A percentile compares a stretch with the other conserved stretches of the same genome.
phyloP scores from a whole-genome alignment of 164 flowering plant species.

The Aristolochia fimbriata region DNA sequence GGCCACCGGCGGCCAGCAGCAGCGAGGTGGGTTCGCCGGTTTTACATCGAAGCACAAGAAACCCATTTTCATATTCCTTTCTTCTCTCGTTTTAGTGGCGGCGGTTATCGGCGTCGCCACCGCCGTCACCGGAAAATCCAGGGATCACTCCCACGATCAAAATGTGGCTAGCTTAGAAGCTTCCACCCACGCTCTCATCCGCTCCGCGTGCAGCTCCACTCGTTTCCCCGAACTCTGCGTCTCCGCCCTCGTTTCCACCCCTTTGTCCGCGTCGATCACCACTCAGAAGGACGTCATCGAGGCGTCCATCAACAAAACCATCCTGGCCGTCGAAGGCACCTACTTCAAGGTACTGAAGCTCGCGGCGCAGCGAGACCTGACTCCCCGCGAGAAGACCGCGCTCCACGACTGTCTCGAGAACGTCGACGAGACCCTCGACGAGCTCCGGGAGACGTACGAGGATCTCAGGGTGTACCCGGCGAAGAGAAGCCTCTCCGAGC shows the following conservation, averaged over 20 bases:
- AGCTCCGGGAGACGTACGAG: slow-evolving; percentile 31
- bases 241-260: slow-evolving; percentile 32
- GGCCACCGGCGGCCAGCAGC: not conserved
- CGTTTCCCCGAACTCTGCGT: slow-evolving; percentile 57
- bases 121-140: slow-evolving; percentile 6
- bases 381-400: slow-evolving; percentile 46
- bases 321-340: slow-evolving; percentile 31
- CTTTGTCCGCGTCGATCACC: slow-evolving; percentile 13
- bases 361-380: slow-evolving; percentile 11
- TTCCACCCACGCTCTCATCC: slow-evolving; percentile 36
- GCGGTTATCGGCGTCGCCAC: slow-evolving; percentile 28
- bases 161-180: not conserved
- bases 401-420: slow-evolving; percentile 74
- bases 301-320: slow-evolving; percentile 45
- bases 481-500: slow-evolving; percentile 23
- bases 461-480: slow-evolving; percentile 49
- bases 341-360: slow-evolving; percentile 38
- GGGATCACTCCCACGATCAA: slow-evolving; percentile 5
- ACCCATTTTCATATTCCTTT: slow-evolving; percentile 20
- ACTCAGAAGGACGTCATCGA: slow-evolving; percentile 53
- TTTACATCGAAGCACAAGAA: slow-evolving; percentile 22
- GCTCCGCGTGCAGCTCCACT: slow-evolving; percentile 51
- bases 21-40: not conserved
- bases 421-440: slow-evolving; percentile 67
- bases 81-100: slow-evolving; percentile 30